Evolutionary conservation across 148 eudicot species (phyloP), one percentile per base, ranked within the genome.

Genomic region (Oxyria digyna): DNA sequence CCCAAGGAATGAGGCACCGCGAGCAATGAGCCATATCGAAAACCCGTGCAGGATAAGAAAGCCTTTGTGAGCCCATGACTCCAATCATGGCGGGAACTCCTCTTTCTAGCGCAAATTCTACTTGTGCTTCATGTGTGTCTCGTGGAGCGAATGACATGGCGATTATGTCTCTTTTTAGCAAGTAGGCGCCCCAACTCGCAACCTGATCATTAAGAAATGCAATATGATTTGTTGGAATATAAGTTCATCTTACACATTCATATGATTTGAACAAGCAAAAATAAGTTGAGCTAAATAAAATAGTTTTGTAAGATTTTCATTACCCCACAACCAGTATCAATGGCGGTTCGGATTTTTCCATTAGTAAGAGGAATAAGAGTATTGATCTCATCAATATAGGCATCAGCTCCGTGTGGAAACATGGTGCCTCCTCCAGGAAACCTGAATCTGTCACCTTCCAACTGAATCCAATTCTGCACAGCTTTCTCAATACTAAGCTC

Each of bases 11-110:
- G 41, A 93, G 68, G 78, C 98, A 93, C n/a, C 98, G 95, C 17
- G 98, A 89, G 68, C 98, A 93, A 49, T 93, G 98, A 75, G 98
- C 96, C 90, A 93, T 93, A 55, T 93, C 98, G 71, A 93, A 93
- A 65, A 95, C 91, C 73, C 98, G 80, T 26, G 98, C 87, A 21
- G 98, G 98, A 74, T 87, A 93, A 57, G 98, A 94, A 67, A 93
- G 83, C 71, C 95, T 79, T 68, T 84, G 86, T 4, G 98, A 86
- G 71, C 83, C 91, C 86, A 93, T 78, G 54, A 93, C 72, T 31
- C 95, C 96, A 40, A 93, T 82, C 95, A 93, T 87, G 71, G 98
- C 98, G 49, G 98, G 98, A 75, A 93, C 96, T n/a, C 98, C 98
- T 21, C 98, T 81, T 75, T 93, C 98, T 37, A 93, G 69, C 31